Conservation (phyloP, 1,284 basidiomycete genomes). For the Athelia sp. region DNA sequence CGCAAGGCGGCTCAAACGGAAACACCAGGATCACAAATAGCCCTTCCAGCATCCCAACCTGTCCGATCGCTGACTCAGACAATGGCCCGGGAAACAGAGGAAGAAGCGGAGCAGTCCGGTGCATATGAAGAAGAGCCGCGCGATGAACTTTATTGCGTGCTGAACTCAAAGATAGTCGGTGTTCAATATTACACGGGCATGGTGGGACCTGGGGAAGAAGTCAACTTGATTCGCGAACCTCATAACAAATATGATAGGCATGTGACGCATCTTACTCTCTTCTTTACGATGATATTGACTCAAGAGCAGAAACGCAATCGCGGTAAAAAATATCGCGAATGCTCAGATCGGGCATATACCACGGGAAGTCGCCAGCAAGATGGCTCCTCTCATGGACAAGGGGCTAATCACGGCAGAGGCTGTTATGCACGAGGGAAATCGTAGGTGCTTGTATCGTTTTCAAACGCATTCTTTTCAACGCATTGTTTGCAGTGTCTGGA, state of each 20-base stretch:
- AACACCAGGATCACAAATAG: conserved; percentile 1
- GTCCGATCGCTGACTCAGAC: conserved; percentile 12
- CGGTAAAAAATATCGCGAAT: conserved; percentile 71
- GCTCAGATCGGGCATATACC: conserved; percentile 80
- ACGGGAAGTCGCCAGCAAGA: conserved; percentile 48
- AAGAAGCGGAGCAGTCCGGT: conserved; percentile 34
- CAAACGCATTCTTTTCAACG: conserved; percentile 1
- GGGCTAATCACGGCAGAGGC: conserved; percentile 68
- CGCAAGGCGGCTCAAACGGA: conserved; percentile 22
- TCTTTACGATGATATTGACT: background rate
- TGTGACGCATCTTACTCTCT: conserved; percentile 17
- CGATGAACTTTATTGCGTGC: conserved; percentile 63
- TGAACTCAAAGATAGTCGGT: conserved; percentile 68
- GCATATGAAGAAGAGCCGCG: conserved; percentile 37
- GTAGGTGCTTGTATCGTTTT: conserved; percentile 33
- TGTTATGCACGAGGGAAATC: conserved; percentile 67
- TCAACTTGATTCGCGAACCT: conserved; percentile 68
- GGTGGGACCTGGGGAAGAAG: conserved; percentile 75
- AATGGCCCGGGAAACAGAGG: conserved; percentile 18
- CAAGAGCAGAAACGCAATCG: conserved; percentile 66
- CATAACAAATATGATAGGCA: conserved; percentile 64
- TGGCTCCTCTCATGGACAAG: conserved; percentile 71
- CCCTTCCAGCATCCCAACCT: conserved; percentile 12
- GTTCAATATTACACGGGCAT: conserved; percentile 80
- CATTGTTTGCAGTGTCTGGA: conserved; percentile 5